Percentiles rank a stretch among this genome's conserved stretches.
Conservation (phyloP, 495 filamentous ascomycete species). For the Penicillium soppii region DNA sequence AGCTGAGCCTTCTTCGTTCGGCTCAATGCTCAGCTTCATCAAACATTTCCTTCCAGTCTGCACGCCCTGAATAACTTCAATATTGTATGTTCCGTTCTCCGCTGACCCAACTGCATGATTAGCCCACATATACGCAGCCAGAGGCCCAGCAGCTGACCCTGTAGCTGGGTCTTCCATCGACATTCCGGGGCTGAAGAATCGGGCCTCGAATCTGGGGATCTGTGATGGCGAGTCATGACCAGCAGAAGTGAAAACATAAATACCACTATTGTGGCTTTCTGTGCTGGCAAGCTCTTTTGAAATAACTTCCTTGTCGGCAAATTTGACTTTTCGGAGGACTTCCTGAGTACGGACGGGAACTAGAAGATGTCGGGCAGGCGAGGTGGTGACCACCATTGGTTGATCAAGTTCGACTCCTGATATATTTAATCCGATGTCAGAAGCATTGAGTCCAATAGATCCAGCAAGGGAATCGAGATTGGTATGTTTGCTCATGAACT, state of each 20-base stretch:
- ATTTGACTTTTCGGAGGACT: not conserved
- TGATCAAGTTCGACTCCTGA: not conserved
- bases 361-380: conserved; percentile 16
- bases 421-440: conserved; percentile 3
- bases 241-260: conserved; percentile 9
- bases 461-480: conserved; percentile 2
- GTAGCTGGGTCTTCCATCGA: conserved; percentile 14
- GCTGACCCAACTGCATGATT: not conserved
- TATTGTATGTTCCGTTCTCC: not conserved
- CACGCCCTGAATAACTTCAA: conserved; percentile 2
- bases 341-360: conserved; percentile 9
- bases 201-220: conserved; percentile 4
- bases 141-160: not conserved
- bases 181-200: conserved; percentile 19
- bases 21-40: not conserved
- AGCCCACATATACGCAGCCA: conserved; percentile 2
- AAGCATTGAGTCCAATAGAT: not conserved
- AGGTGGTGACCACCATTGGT: conserved; percentile 13
- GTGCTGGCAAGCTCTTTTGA: conserved; percentile 5
- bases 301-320: conserved; percentile 1
- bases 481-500: conserved; percentile 10
- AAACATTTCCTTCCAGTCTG: not conserved
- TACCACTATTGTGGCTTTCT: conserved; percentile 8
- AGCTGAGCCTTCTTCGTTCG: not conserved
- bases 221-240: not conserved